Evolutionary conservation across 495 filamentous ascomycete genomes (phyloP).

Genomic region (Articulospora tetracladia): DNA sequence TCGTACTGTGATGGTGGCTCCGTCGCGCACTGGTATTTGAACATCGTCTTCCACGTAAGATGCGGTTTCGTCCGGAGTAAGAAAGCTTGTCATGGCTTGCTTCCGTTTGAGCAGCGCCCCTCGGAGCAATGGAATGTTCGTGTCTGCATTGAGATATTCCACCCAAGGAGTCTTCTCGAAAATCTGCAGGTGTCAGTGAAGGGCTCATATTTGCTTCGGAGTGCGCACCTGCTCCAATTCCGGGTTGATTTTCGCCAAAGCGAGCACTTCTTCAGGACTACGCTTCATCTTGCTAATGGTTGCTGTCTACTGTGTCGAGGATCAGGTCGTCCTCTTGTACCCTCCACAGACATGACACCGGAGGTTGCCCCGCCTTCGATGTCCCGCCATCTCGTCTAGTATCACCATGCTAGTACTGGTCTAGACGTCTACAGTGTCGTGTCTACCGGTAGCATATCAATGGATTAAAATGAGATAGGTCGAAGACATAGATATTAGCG

Average conservation of each 20-base stretch:
- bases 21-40: slow-evolving; percentile 38
- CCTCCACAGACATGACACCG: background rate
- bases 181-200: slow-evolving; percentile 6
- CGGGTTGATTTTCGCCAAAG: slow-evolving; percentile 10
- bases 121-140: slow-evolving; percentile 9
- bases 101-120: background rate
- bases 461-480: no score
- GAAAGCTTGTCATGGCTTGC: background rate
- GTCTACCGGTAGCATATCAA: background rate
- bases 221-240: slow-evolving; percentile 10
- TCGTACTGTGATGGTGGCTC: slow-evolving; percentile 31
- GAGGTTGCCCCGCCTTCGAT: no score
- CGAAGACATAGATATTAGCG: no score
- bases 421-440: background rate
- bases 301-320: background rate
- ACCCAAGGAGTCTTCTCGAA: background rate
- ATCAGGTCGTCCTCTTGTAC: background rate
- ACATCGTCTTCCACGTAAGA: slow-evolving; percentile 26
- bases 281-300: background rate
- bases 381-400: no score
- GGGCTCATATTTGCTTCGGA: background rate
- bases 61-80: background rate
- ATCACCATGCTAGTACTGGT: no score
- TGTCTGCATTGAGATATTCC: background rate
- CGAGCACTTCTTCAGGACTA: slow-evolving; percentile 15